Evolutionary conservation across 495 filamentous ascomycete species (phyloP).

Genomic region (Trypethelium eluteriae): DNA sequence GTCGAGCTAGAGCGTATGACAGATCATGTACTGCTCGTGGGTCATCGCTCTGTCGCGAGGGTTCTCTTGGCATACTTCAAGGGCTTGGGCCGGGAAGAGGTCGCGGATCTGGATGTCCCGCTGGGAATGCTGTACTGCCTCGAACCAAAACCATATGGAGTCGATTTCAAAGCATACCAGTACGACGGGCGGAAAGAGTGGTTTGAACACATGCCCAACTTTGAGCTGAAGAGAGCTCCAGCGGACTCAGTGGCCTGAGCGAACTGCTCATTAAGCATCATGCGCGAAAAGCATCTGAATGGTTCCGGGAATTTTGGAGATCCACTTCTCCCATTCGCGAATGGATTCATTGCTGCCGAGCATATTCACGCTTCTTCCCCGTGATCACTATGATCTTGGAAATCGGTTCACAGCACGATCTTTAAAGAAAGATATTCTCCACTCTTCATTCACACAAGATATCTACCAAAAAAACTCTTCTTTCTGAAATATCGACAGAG

Average conservation of each 20-base stretch:
- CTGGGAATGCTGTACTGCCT: conserved; percentile 86
- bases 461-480: too few species aligned
- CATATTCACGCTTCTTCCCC: too few species aligned
- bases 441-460: too few species aligned
- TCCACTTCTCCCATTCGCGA: not conserved
- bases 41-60: conserved; percentile 80
- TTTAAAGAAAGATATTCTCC: too few species aligned
- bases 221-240: conserved; percentile 50
- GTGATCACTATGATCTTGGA: too few species aligned
- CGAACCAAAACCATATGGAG: conserved; percentile 95
- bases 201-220: conserved; percentile 77
- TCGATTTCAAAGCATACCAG: conserved; percentile 87
- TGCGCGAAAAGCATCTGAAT: not conserved
- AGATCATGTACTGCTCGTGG: conserved; percentile 85
- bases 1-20: conserved; percentile 95
- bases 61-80: conserved; percentile 95
- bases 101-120: conserved; percentile 86
- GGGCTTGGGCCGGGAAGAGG: conserved; percentile 78
- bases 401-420: too few species aligned
- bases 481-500: too few species aligned
- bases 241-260: not conserved
- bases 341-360: not conserved
- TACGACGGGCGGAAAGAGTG: conserved; percentile 68
- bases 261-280: not conserved
- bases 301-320: not conserved